phyloP scores from a whole-genome alignment of 306 rosid genomes.

The Corylus avellana region DNA sequence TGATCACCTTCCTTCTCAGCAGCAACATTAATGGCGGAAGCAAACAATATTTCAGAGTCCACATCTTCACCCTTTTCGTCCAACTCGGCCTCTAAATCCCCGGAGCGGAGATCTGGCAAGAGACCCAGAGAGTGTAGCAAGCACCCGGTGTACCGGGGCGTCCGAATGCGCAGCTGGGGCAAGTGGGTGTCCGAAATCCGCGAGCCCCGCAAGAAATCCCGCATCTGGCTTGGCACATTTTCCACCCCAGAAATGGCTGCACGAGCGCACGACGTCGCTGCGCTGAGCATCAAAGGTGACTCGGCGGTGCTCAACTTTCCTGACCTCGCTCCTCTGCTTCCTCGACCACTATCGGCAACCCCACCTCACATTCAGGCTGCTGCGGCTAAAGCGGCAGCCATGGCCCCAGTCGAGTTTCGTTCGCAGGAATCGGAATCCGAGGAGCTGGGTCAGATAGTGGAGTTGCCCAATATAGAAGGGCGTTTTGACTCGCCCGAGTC shows the following conservation, averaged over 20 bases:
- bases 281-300: conserved; percentile 11
- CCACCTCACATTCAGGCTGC: conserved; percentile 39
- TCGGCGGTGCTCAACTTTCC: not conserved
- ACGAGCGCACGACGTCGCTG: conserved; percentile 32
- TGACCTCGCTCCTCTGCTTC: not conserved
- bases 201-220: conserved; percentile 31
- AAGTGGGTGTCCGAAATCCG: conserved; percentile 39
- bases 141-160: conserved; percentile 26
- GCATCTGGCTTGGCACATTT: conserved; percentile 35
- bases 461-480: conserved; percentile 50
- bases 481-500: conserved; percentile 32
- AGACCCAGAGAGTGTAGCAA: conserved; percentile 13
- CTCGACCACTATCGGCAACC: not conserved
- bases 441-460: conserved; percentile 49
- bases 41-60: conserved; percentile 16
- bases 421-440: conserved; percentile 26
- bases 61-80: not conserved
- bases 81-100: not conserved
- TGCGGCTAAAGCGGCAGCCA: conserved; percentile 44
- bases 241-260: conserved; percentile 34
- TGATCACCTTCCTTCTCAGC: not conserved
- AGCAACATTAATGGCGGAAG: conserved; percentile 13
- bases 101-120: not conserved
- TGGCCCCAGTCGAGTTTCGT: conserved; percentile 38
- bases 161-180: conserved; percentile 31